Evolutionary conservation across 169 alveolate genomes (phyloP).

Genomic region (Cryptosporidium ryanae): DNA sequence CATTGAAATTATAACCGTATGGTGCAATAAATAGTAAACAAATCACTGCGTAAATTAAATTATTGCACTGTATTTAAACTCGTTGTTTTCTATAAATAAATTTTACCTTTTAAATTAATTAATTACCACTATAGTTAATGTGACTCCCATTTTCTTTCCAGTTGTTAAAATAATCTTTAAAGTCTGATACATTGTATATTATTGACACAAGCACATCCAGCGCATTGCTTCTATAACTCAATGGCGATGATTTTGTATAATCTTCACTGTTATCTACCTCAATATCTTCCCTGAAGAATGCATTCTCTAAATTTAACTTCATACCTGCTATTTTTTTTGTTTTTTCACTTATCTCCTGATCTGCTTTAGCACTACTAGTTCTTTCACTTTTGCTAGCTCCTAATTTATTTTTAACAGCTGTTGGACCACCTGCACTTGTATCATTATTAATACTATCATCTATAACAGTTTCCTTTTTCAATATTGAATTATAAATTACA

Average conservation of each 20-base stretch:
- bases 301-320: slow-evolving; percentile 39
- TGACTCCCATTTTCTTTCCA: slow-evolving; percentile 33
- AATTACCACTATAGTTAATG: neutral
- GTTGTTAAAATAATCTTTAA: slow-evolving; percentile 48
- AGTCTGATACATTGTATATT: slow-evolving; percentile 33
- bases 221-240: slow-evolving; percentile 51
- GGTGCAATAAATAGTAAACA: too few species aligned
- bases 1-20: too few species aligned
- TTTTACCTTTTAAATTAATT: too few species aligned
- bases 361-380: neutral
- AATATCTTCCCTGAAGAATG: slow-evolving; percentile 37
- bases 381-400: too few species aligned
- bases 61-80: too few species aligned
- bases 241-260: slow-evolving; percentile 39
- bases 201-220: slow-evolving; percentile 45
- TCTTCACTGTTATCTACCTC: slow-evolving; percentile 16
- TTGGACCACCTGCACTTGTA: too few species aligned
- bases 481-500: slow-evolving; percentile 35
- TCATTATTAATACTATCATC: neutral
- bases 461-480: slow-evolving; percentile 22
- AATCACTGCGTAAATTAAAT: too few species aligned
- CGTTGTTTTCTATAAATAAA: too few species aligned
- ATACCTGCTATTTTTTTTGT: slow-evolving; percentile 31
- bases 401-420: too few species aligned
- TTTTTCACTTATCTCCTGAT: neutral